Percentiles rank a stretch among this genome's conserved stretches.
phyloP scores from a whole-genome alignment of 495 filamentous ascomycete genomes.

The Penicillium coffeae region DNA sequence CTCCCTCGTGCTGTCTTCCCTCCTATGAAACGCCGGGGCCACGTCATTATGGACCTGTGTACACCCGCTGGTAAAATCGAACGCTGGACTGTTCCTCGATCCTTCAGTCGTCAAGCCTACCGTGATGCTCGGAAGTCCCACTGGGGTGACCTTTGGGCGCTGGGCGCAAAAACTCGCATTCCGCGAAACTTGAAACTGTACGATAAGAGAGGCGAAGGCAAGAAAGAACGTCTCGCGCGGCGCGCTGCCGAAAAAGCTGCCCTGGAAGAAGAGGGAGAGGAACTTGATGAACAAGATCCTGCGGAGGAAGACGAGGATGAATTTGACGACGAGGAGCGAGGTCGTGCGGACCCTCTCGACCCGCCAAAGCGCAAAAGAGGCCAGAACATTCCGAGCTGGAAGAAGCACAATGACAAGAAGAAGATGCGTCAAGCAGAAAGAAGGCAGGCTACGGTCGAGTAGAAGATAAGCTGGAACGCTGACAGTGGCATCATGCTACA shows the following conservation, averaged over 20 bases:
- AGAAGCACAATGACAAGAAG: slow-evolving; percentile 44
- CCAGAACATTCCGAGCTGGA: slow-evolving; percentile 43
- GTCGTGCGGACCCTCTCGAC: slow-evolving; percentile 15
- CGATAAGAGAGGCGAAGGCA: slow-evolving; percentile 53
- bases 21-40: slow-evolving; percentile 80
- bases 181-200: slow-evolving; percentile 58
- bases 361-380: slow-evolving; percentile 34
- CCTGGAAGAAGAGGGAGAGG: slow-evolving; percentile 19
- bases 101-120: slow-evolving; percentile 74
- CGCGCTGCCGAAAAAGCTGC: slow-evolving; percentile 31
- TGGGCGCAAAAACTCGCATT: slow-evolving; percentile 85
- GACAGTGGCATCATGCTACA: too few species aligned
- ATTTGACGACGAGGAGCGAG: slow-evolving; percentile 22
- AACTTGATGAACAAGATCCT: slow-evolving; percentile 7
- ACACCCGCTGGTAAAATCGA: slow-evolving; percentile 84
- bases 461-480: too few species aligned
- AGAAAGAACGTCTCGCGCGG: slow-evolving; percentile 41
- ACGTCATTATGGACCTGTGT: slow-evolving; percentile 87
- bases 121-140: slow-evolving; percentile 82
- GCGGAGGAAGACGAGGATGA: slow-evolving; percentile 4
- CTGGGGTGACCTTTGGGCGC: slow-evolving; percentile 95
- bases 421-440: slow-evolving; percentile 35
- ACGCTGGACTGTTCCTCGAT: slow-evolving; percentile 86
- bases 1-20: slow-evolving; percentile 75
- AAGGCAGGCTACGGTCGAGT: slow-evolving; percentile 34